phyloP scores from a whole-genome alignment of 345 rosid genomes.

The Barbarea vulgaris region DNA sequence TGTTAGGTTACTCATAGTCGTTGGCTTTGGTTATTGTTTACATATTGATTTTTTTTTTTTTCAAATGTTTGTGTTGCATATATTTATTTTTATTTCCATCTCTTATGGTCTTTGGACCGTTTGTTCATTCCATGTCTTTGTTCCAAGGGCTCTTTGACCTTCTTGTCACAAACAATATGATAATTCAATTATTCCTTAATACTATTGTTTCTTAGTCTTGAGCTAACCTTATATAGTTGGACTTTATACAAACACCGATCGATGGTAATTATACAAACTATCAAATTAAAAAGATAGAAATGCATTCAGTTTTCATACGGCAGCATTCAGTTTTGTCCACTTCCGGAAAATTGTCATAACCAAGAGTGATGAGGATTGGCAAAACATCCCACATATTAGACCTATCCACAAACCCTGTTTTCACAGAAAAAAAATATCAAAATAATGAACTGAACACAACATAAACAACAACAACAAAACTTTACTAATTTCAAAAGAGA shows the following conservation, averaged over 20 bases:
- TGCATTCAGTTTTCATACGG: conserved; percentile 11
- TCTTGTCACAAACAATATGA: conserved; percentile 3
- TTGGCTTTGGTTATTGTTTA: conserved; percentile 30
- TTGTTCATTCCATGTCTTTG: neutral
- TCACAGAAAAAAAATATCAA: conserved; percentile 4
- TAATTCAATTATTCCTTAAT: conserved; percentile 7
- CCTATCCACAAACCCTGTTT: conserved; percentile 80
- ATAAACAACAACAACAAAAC: neutral
- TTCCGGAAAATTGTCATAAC: conserved; percentile 48
- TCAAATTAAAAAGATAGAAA: too few relatives aligned
- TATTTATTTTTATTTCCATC: too few relatives aligned
- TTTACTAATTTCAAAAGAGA: neutral
- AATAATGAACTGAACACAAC: conserved; percentile 1
- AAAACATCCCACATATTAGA: conserved; percentile 58
- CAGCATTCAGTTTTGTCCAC: neutral
- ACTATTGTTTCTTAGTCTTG: neutral
- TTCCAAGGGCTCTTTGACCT: neutral
- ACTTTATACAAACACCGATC: too few relatives aligned
- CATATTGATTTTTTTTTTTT: conserved; percentile 5
- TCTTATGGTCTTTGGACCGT: neutral
- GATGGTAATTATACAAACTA: too few relatives aligned
- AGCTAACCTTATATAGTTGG: too few relatives aligned
- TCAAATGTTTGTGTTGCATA: conserved; percentile 11
- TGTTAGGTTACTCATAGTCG: conserved; percentile 8
- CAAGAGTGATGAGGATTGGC: conserved; percentile 50